Evolutionary conservation across 2,329 filamentous ascomycete genomes (phyloP), one percentile per base, ranked within the genome.

Genomic region (Westerdykella aurantiaca): DNA sequence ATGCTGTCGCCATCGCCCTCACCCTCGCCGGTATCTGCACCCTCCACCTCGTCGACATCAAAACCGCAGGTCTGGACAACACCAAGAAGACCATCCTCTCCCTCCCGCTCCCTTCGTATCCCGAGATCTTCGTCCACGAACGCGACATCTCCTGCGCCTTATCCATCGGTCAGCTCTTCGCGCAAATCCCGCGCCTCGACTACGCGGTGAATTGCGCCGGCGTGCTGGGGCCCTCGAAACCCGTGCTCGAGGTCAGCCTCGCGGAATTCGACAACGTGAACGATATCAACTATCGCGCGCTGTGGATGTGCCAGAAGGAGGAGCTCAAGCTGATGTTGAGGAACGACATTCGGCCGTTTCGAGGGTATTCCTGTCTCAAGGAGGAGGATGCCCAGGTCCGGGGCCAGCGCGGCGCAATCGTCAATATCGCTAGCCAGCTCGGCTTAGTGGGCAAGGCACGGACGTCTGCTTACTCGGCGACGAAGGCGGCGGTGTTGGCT

Each of bases 201-300:
- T 80, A 79, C 52, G 70, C 70, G 0, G 53, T 79, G 5, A 75
- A 74, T 48, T 77, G 75, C 43, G 77, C 76, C 0, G 77, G 76
- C 0, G 69, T 79, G 7, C 51, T 74, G 3, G 69, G 70, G 9
- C 58, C 63, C 1, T 52, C 66, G 9, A 63, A 69, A 31, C 64
- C 69, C 16, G 72, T 72, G 0, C 52, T 69, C 23, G 76, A 80
- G 39, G 76, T 70, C n/a, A 55, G 68, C 0, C 57, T 69, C 1
- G 67, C 69, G 1, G 67, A 66, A 9, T 81, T 81, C 37, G 77
- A 81, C 44, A 64, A 64, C 6, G 68, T 81, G 38, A 80, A 73
- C 31, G 69, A 64, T 34, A 69, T 81, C 53, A 82, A 82, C 50
- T 80, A 80, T 50, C 70, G 70, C 13, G 79, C 79, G 2, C 72